Conservation (phyloP, 305 asterid species). For the Fraxinus xanthoxyloides region DNA sequence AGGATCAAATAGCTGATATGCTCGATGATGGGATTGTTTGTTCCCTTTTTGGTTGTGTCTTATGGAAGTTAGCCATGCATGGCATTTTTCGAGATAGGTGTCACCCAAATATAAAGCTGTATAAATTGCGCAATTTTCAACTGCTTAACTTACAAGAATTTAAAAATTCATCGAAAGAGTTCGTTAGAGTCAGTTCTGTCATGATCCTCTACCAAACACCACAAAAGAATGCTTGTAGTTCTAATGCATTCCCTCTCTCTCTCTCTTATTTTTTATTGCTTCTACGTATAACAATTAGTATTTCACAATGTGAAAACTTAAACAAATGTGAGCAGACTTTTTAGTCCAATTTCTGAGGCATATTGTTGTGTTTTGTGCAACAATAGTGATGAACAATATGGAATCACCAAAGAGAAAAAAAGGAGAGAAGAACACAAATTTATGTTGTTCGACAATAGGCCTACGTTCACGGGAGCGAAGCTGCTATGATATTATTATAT, state of each 20-base stretch:
- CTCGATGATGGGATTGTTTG: neutral
- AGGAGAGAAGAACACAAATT: no score
- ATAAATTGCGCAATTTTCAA: neutral
- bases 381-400: no score
- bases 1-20: neutral
- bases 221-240: neutral
- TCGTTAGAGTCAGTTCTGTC: neutral
- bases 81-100: neutral
- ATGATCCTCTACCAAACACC: neutral
- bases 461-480: no score
- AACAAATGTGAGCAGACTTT: neutral
- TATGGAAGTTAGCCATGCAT: neutral
- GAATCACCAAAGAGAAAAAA: no score
- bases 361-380: no score
- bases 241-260: neutral
- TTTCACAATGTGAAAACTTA: neutral
- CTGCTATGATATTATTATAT: no score
- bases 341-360: conserved; percentile 7
- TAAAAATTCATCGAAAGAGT: neutral
- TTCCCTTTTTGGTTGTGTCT: neutral
- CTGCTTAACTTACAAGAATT: neutral
- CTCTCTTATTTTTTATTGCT: neutral
- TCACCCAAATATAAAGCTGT: neutral
- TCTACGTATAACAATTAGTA: neutral
- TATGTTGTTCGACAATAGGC: no score